phyloP scores from a whole-genome alignment of 192 early-diverging fungal genomes.

The Allomyces macrogynus region DNA sequence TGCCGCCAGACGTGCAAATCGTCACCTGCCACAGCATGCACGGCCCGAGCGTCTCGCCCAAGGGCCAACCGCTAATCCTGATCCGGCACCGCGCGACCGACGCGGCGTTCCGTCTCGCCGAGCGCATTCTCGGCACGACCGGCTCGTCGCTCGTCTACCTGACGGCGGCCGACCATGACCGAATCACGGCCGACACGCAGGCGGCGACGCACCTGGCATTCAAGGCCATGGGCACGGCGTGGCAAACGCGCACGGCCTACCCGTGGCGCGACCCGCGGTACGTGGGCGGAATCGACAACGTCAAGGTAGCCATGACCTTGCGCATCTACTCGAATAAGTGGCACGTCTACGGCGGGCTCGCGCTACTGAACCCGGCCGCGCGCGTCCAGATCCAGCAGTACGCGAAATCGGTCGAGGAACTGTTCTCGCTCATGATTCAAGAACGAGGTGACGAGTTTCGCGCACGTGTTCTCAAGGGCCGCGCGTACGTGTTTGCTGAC shows the following conservation, averaged over 20 bases:
- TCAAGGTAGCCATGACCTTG: constrained; percentile 82
- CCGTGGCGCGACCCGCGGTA: constrained; percentile 69
- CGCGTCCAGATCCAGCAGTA: constrained; percentile 71
- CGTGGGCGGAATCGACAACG: constrained; percentile 89
- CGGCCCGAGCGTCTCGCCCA: constrained; percentile 67
- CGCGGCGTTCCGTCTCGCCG: constrained; percentile 31
- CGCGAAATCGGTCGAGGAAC: constrained; percentile 60
- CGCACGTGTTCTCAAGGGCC: constrained; percentile 46
- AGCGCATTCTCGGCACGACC: constrained; percentile 48
- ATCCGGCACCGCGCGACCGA: constrained; percentile 55
- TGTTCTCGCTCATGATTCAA: constrained; percentile 90
- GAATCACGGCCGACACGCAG: constrained; percentile 93
- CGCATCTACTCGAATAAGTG: constrained; percentile 89
- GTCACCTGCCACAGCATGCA: constrained; percentile 90
- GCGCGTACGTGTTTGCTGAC: constrained; percentile 65
- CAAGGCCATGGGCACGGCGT: constrained; percentile 72
- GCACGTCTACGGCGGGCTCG: constrained; percentile 91
- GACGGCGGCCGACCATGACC: constrained; percentile 69
- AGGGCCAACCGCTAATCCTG: constrained; percentile 62
- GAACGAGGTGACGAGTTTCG: constrained; percentile 62
- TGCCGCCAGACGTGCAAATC: constrained; percentile 83
- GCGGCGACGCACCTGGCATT: constrained; percentile 87
- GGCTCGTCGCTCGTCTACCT: constrained; percentile 63
- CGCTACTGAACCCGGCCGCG: constrained; percentile 80
- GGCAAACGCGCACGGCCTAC: constrained; percentile 15